Percentiles rank a stretch among this genome's conserved stretches.
Evolutionary conservation across 768 basidiomycete genomes (phyloP).

Genomic region (Hygrocybe punicea): DNA sequence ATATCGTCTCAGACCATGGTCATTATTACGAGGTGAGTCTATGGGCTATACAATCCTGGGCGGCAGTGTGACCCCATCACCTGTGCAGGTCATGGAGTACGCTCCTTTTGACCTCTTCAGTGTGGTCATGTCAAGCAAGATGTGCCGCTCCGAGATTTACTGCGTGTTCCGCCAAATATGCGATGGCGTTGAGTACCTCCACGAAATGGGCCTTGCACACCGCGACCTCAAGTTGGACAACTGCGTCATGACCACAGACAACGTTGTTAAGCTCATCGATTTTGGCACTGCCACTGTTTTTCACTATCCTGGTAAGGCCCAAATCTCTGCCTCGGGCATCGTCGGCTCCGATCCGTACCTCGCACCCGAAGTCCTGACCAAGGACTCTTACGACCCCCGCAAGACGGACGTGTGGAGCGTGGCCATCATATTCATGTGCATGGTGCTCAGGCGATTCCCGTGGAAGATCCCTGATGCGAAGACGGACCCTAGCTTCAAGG

Average conservation of each 20-base stretch:
- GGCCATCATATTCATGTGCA: slow-evolving; percentile 98
- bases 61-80: slow-evolving; percentile 1
- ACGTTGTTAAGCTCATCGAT: slow-evolving; percentile 97
- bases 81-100: slow-evolving; percentile 92
- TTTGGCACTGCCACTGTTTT: slow-evolving; percentile 99
- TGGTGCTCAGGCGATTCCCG: slow-evolving; percentile 95
- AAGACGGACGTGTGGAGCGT: slow-evolving; percentile 99
- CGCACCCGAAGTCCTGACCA: slow-evolving; percentile 87
- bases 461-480: slow-evolving; percentile 98
- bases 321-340: slow-evolving; percentile 77
- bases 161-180: slow-evolving; percentile 99
- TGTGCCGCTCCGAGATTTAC: slow-evolving; percentile 97
- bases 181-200: slow-evolving; percentile 96
- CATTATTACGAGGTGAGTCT: slow-evolving; percentile 92
- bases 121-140: slow-evolving; percentile 99
- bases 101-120: slow-evolving; percentile 98
- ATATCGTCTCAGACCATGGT: slow-evolving; percentile 96
- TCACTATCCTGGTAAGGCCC: slow-evolving; percentile 91
- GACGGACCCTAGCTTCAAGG: slow-evolving; percentile 85
- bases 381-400: slow-evolving; percentile 85
- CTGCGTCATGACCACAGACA: slow-evolving; percentile 95
- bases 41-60: slow-evolving; percentile 11
- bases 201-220: slow-evolving; percentile 95
- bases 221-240: slow-evolving; percentile 99
- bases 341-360: slow-evolving; percentile 98